Base-by-base conservation (phyloP, 1,139 yeast species). In the Kodamaea anthophila region DNA sequence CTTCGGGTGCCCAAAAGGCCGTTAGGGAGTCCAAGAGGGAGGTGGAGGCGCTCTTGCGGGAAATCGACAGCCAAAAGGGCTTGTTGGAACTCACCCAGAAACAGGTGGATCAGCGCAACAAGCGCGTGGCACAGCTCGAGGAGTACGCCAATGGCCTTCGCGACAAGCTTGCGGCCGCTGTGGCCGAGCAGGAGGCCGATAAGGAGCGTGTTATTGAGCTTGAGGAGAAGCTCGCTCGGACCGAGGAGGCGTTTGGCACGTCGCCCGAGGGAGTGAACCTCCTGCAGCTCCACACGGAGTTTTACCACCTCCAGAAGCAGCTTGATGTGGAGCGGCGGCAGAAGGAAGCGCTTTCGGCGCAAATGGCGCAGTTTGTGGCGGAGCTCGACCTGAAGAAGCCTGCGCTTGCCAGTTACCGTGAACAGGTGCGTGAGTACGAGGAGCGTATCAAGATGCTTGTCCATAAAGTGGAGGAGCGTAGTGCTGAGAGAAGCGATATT, bases 331-430 rank as follows among this genome's bases (percentile, higher is more conserved):
- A 86, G 49, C 72, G 76, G 42, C 68, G 78, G 18, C 80, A 83
- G 35, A 87, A 84, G 45, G 78, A 75, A 35, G 70, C 73, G 34
- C 64, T 88, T 34, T 82, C 88, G 35, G 54, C 62, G 21, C 91
- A 86, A 53, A 63, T 88, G 38, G 80, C 81, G 42, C 61, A 70
- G 0, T 79, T 88, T 43, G 74, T 87, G 20, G 65, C 63, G 18
- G 96, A 88, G 49, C 63, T 91, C 41, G 94, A 87, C 48, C 68
- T 74, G 15, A 80, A 83, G 44, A 80, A 86, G 33, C 97, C 97
- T 0, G 64, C 80, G 1, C 69, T 88, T 29, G 71, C 82, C 4
- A 56, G 81, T 76, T 39, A 84, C 75, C 50, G 77, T 66, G 54
- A 70, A 61, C 47, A 77, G 66, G 43, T 59, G 60, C 44, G 68